Evolutionary conservation across 495 filamentous ascomycete species (phyloP), one percentile per base, ranked within the genome.

Genomic region (Collariella sp.): DNA sequence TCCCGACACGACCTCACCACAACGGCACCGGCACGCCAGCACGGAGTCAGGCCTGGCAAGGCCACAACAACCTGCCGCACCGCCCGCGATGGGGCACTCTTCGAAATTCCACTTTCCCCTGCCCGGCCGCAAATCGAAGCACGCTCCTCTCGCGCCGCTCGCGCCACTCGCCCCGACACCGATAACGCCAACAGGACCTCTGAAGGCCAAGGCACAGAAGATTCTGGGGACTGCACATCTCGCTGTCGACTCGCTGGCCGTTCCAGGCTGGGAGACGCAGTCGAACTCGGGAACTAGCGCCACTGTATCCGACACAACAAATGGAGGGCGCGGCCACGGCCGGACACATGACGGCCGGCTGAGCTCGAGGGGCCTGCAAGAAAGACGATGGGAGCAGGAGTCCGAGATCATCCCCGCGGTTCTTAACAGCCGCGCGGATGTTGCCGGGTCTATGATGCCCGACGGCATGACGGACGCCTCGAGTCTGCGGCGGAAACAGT

Each of bases 31-130:
- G 41, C 39, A 26, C 31, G 15, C 18, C 20, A 29, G 22, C 20
- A 34, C 11, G 34, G 6, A 39, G 34, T 41, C 49, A 41, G 46
- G 13, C 18, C 16, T 23, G 22, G 5, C 10, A 22, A 57, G 16
- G 24, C 42, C 35, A 24, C 26, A 29, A 26, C 18, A 38, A 18
- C 29, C 22, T 45, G 31, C 20, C 16, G 16, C 47, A 18, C 39
- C 44, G 38, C 31, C 50, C 52, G 46, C 55, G 34, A 79, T 79
- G 76, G 75, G 74, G 40, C 66, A 70, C 54, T 69, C 68, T 47
- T 76, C 77, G 16, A 79, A 75, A 48, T 80, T 80, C 55, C 70
- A 65, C 23, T 80, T 80, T 47, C 73, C 77, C 31, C 62, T 79
- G 11, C 76, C 76, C 47, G 75, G 76, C 31, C 74, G 77, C 47